These are phyloP conservation scores for Boeremia lycopersici DNA, from an alignment of 2,329 filamentous ascomycete species.

Conservation along the genomic window DNA sequence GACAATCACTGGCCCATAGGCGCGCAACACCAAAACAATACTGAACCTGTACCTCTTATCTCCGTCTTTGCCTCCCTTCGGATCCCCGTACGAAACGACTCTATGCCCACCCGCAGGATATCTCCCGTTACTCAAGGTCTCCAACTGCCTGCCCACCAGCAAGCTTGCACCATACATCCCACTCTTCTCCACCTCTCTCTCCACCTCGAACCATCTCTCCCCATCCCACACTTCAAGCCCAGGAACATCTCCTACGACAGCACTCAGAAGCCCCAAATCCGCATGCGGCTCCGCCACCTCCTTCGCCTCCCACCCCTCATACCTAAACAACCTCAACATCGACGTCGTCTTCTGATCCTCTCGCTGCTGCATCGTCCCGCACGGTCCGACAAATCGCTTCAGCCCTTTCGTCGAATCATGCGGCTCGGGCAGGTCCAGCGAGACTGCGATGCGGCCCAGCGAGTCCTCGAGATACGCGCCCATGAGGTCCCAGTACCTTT, in stretches of 20 bases:
- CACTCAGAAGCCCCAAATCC: conserved; percentile 43
- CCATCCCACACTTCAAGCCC: conserved; percentile 46
- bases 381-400: conserved; percentile 36
- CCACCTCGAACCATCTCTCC: conserved; percentile 32
- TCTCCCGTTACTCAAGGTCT: conserved; percentile 34
- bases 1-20: conserved; percentile 36
- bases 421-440: conserved; percentile 23
- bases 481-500: conserved; percentile 42
- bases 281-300: conserved; percentile 46
- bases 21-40: conserved; percentile 47
- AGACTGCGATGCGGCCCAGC: conserved; percentile 31
- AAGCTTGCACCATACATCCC: conserved; percentile 32
- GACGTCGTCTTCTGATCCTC: conserved; percentile 39
- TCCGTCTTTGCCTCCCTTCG: background rate
- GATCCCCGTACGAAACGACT: conserved; percentile 42
- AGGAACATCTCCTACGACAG: conserved; percentile 45
- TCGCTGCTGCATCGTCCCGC: conserved; percentile 24
- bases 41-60: conserved; percentile 38
- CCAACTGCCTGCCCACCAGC: conserved; percentile 40
- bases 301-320: conserved; percentile 44
- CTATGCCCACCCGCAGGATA: conserved; percentile 43
- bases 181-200: conserved; percentile 29
- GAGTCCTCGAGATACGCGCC: conserved; percentile 33
- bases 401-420: conserved; percentile 23
- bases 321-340: conserved; percentile 46